Evolutionary conservation across 345 rosid species (phyloP).

Genomic region (Euphorbia lathyris): DNA sequence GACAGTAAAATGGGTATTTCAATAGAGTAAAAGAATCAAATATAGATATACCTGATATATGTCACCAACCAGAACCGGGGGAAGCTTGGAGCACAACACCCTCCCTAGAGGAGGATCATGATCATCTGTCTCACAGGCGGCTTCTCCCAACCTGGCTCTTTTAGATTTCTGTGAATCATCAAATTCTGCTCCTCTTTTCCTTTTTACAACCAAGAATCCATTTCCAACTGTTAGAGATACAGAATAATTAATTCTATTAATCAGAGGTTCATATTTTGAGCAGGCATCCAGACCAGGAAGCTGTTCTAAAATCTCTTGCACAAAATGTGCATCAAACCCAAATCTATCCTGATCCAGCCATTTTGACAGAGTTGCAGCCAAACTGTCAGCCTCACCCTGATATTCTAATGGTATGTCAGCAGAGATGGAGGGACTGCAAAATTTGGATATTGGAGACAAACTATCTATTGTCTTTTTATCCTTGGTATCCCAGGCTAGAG

Average conservation of each 20-base stretch:
- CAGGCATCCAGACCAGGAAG: conserved; percentile 74
- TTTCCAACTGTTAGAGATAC: conserved; percentile 51
- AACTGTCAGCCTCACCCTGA: conserved; percentile 42
- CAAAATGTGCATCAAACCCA: conserved; percentile 89
- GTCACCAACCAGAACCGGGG: conserved; percentile 79
- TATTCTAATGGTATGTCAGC: conserved; percentile 29
- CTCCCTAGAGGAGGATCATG: conserved; percentile 64
- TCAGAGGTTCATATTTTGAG: conserved; percentile 55
- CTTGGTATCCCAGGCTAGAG: conserved; percentile 35
- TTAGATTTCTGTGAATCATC: conserved; percentile 42
- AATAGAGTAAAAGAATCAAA: conserved; percentile 5
- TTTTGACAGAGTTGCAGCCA: conserved; percentile 43
- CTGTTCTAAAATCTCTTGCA: conserved; percentile 76
- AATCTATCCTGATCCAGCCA: conserved; percentile 91
- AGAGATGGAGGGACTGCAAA: conserved; percentile 50
- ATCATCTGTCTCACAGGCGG: conserved; percentile 25
- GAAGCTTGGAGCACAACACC: conserved; percentile 59
- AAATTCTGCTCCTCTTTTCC: conserved; percentile 39
- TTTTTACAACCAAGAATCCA: conserved; percentile 55
- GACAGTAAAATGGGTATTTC: conserved; percentile 13
- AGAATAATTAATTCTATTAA: conserved; percentile 47
- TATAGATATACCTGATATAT: conserved; percentile 65
- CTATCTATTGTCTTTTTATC: conserved; percentile 34
- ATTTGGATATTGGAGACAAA: conserved; percentile 49
- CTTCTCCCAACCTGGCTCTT: conserved; percentile 43